Evolutionary conservation across 2,329 filamentous ascomycete genomes (phyloP).

Genomic region (Apiospora hydei): DNA sequence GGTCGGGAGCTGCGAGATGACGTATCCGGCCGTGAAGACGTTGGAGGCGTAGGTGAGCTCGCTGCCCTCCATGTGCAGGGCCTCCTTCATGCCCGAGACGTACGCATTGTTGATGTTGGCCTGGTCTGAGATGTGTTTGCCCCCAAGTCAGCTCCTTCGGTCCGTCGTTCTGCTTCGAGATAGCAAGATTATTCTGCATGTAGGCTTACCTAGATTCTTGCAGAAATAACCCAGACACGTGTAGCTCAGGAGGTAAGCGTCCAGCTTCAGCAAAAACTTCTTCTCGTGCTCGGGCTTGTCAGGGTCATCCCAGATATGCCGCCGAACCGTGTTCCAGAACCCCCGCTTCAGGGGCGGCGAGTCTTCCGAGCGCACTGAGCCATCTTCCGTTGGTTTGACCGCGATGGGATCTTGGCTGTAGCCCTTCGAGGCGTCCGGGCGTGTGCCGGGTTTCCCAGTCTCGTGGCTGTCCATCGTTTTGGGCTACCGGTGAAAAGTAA

Average conservation of each 20-base stretch:
- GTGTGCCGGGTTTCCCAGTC: not conserved
- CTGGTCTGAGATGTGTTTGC: constrained; percentile 44
- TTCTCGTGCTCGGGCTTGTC: constrained; percentile 50
- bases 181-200: too few relatives aligned
- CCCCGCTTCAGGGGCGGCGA: not conserved
- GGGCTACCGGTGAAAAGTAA: not conserved
- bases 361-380: not conserved
- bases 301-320: constrained; percentile 54
- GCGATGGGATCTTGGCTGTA: not conserved
- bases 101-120: constrained; percentile 51
- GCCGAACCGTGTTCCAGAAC: constrained; percentile 31
- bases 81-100: constrained; percentile 54
- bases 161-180: too few relatives aligned
- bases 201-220: not conserved
- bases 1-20: constrained; percentile 37
- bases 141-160: too few relatives aligned
- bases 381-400: not conserved
- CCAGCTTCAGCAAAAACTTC: constrained; percentile 50
- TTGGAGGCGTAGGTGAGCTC: constrained; percentile 43
- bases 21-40: constrained; percentile 45
- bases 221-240: constrained; percentile 45
- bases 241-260: constrained; percentile 49
- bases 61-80: constrained; percentile 48
- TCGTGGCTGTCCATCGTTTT: not conserved
- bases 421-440: not conserved